These are phyloP conservation scores for Aureobasidium pullulans DNA, from an alignment of 2,329 filamentous ascomycete species.

Conservation along the genomic window DNA sequence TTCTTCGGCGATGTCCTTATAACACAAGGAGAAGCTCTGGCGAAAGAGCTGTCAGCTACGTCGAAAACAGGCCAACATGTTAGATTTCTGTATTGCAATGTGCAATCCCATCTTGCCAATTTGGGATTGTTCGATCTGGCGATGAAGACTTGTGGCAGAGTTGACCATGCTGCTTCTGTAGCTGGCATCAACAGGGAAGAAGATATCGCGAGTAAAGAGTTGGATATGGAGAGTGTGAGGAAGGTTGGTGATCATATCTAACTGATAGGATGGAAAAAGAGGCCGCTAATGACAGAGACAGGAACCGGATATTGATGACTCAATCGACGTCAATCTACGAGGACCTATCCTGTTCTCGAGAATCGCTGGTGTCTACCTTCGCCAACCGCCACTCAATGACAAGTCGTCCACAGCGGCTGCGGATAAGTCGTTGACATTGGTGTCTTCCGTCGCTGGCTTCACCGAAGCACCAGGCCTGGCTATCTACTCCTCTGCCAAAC, in stretches of 20 bases:
- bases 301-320: conserved; percentile 28
- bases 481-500: conserved; percentile 43
- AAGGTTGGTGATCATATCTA: conserved; percentile 23
- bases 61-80: conserved; percentile 19
- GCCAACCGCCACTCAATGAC: conserved; percentile 29
- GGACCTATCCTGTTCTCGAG: conserved; percentile 42
- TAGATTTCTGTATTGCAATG: conserved; percentile 39
- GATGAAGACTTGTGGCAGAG: conserved; percentile 35
- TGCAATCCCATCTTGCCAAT: conserved; percentile 40
- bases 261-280: not conserved
- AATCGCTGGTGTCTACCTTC: conserved; percentile 44
- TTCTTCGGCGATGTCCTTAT: conserved; percentile 39
- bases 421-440: conserved; percentile 38
- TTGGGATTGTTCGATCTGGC: conserved; percentile 42
- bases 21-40: conserved; percentile 27
- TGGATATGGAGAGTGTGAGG: conserved; percentile 38
- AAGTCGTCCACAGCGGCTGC: conserved; percentile 19
- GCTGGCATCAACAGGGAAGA: conserved; percentile 41
- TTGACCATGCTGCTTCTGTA: conserved; percentile 44
- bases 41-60: conserved; percentile 19
- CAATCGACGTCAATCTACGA: conserved; percentile 42
- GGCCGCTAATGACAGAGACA: not conserved
- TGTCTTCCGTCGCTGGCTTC: conserved; percentile 43
- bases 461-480: conserved; percentile 41
- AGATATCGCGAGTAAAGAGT: conserved; percentile 39